Evolutionary conservation across 306 rosid species (phyloP), one percentile per base, ranked within the genome.

Genomic region (Begonia loranthoides): DNA sequence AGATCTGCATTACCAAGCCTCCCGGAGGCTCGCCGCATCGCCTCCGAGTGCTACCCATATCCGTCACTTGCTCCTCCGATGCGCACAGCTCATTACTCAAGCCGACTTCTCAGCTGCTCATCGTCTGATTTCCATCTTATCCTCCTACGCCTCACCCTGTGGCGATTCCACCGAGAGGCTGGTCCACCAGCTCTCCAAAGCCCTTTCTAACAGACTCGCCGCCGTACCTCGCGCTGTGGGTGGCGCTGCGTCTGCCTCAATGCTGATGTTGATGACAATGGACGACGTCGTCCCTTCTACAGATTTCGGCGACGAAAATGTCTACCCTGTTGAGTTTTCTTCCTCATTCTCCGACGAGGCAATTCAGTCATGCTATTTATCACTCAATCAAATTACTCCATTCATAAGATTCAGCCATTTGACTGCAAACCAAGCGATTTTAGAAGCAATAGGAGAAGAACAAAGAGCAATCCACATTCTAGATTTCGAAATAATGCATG

Each of bases 351-450:
- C 39, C 4, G 63, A 15, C 5, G 60, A 36, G 17, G 61, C 63
- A 2, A 57, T 68, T 24, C 67, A 69, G 15, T 69, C 82, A 1
- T 72, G 73, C 45, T 73, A 77, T 45, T 52, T 77, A 24, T 69
- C 76, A 43, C 63, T 77, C 49, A 77, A 77, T 61, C 83, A 73
- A 45, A 63, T 77, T 14, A 73, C 83, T 16, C 83, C 83, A 5
- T 77, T 73, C 62, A 22, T 77, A 17, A 45, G 83, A 41, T 77
- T 77, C 64, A 52, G 58, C 51, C 83, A 77, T 43, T 41, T 77
- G 61, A 77, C 83, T 1, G 79, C 83, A 13, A 77, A 77, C 43
- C 83, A 77, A 51, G 83, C 83, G 28, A 77, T 77, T 62, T 55
- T 77, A 21, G 83, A 77, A 16, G 70, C 73, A 45, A 59, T 77